Evolutionary conservation across 345 rosid species (phyloP), one percentile per base, ranked within the genome.

Genomic region (Aurinia saxatilis): DNA sequence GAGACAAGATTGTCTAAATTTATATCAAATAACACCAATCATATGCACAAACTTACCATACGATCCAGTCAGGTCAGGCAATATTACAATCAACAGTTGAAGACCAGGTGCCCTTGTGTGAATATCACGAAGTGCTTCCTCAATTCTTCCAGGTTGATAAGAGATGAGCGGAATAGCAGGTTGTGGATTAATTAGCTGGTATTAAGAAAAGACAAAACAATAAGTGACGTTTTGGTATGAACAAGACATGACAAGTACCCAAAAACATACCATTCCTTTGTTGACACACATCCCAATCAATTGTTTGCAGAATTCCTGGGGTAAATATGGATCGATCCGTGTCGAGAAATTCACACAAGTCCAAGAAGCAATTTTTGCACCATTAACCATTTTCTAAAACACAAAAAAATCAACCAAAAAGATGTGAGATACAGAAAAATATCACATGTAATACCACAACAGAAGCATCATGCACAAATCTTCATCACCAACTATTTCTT

Each of bases 321-420:
- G 77, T 37, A 80, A 18, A 27, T 63, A 27, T 8, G 1, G 41
- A 0, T 42, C 41, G 15, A 73, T 17, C 7, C 50, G 50, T 0
- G 12, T 5, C 0, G 93, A 77, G 65, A 92, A 92, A 63, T 50
- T 79, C 3, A 85, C 71, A 51, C 92, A 87, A 0, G 87, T 60
- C 96, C 96, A 92, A 11, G 16, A 67, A 2, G 72, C 78, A 5
- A 92, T 84, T 16, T 10, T 77, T 7, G 85, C 91, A 50, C 95
- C 93, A 65, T 84, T 77, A n/a, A 89, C 42, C 95, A 92, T 77
- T 89, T 85, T 86, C 98, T 91, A 57, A 46, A 66, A 29, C 42
- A 66, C 8, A 65, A 38, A 23, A 39, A n/a, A 5, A 64, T 12
- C 16, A 58, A n/a, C 21, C 12, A 34, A 25, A 19, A 39, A 7